Base-by-base conservation (phyloP, 768 basidiomycete species). In the Strobilomyces echinocephalus region DNA sequence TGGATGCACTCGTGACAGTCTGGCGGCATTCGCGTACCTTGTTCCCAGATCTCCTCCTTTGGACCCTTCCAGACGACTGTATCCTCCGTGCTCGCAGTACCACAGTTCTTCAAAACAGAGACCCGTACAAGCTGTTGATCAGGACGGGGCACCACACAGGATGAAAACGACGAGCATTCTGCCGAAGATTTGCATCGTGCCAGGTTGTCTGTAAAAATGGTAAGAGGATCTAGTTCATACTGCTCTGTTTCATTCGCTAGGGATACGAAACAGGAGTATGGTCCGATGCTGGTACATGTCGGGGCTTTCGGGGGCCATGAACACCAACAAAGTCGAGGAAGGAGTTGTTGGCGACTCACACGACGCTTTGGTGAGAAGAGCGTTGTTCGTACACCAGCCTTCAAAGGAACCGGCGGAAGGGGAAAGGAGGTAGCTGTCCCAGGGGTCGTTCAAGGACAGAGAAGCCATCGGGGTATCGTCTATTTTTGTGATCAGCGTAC, bases 1-100 rank as follows among this genome's bases (percentile, higher is more conserved):
- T 46, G 21, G 20, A 24, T 4, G 24, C 8, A 18, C 31, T 21
- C 35, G 5, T 16, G 8, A 46, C 5, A 3, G 10, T 5, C 30
- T 12, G 60, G 18, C 18, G 8, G 28, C 49, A 58, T 34, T 46
- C n/a, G 63, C 73, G 28, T 57, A 84, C 87, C 82, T 76, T 86
- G 77, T 49, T 85, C 80, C 70, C 76, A 78, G 1, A 93, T 74
- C 68, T 91, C 88, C 16, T 60, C 60, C 9, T 69, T 71, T 6
- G 87, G 82, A 0, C 91, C 91, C 53, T 78, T 83, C 88, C 90
- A 95, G 3, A 93, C 64, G 4, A 92, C 68, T 1, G 82, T 72
- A 38, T 73, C 65, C 33, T 75, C 59, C 11, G 31, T 34, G 2
- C 11, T 41, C 21, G n/a, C 30, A 12, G 28, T 21, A 9, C 26